Conservation (phyloP, 2,329 filamentous ascomycete genomes). For the Fusarium oligoseptatum region DNA sequence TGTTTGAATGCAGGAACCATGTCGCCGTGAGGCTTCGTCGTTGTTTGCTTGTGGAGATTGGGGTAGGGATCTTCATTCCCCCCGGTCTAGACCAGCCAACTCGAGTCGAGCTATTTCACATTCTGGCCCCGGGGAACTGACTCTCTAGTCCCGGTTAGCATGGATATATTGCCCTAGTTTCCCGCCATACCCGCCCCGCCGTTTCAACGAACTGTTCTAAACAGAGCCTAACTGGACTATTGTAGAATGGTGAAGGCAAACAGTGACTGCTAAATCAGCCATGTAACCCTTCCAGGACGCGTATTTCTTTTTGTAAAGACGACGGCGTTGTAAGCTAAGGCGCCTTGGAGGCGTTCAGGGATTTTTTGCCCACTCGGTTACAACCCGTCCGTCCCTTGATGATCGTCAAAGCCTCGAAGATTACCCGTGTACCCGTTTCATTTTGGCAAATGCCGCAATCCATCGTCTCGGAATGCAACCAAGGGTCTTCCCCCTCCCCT, state of each 20-base stretch:
- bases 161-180: background rate
- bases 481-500: background rate
- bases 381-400: background rate
- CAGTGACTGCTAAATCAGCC: background rate
- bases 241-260: background rate
- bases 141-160: background rate
- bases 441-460: slow-evolving; percentile 1
- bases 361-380: background rate
- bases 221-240: background rate
- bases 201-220: slow-evolving; percentile 1
- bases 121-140: background rate
- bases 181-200: slow-evolving; percentile 2
- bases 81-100: background rate
- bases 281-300: background rate
- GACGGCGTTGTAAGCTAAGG: background rate
- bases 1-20: background rate
- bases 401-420: background rate
- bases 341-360: background rate
- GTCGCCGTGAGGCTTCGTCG: background rate
- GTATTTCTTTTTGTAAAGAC: background rate
- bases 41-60: background rate
- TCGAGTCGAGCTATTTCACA: background rate
- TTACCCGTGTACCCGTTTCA: slow-evolving; percentile 1
- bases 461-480: background rate
- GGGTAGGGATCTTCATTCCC: background rate